Evolutionary conservation across 2,329 filamentous ascomycete species (phyloP).

Genomic region (Fusarium sp.): DNA sequence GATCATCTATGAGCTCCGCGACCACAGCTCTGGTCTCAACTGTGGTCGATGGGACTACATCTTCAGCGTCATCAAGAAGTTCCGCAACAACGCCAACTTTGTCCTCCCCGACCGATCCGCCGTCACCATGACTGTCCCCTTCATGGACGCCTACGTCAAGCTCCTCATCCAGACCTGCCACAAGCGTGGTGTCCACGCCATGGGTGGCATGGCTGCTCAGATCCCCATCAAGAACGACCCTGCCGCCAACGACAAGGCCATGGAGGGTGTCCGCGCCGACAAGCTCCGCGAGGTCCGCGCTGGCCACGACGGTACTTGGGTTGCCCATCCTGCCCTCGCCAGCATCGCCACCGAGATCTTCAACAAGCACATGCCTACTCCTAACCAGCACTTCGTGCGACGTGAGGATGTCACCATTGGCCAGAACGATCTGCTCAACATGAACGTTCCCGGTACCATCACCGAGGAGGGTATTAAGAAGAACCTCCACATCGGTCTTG

Average conservation of each 20-base stretch:
- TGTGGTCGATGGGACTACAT: constrained; percentile 99
- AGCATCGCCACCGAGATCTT: constrained; percentile 91
- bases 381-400: constrained; percentile 93
- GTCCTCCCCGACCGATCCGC: constrained; percentile 90
- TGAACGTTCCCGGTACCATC: constrained; percentile 93
- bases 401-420: constrained; percentile 90
- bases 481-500: constrained; percentile 96
- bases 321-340: constrained; percentile 94
- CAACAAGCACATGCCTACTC: constrained; percentile 98
- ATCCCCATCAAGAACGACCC: constrained; percentile 98
- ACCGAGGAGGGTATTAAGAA: constrained; percentile 96
- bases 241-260: constrained; percentile 90
- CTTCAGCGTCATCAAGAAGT: constrained; percentile 99
- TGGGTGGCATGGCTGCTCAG: constrained; percentile 98
- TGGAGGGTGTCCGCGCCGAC: constrained; percentile 92
- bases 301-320: constrained; percentile 97
- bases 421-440: constrained; percentile 93
- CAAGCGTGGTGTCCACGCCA: constrained; percentile 95
- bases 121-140: constrained; percentile 98
- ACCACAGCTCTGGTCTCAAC: constrained; percentile 96
- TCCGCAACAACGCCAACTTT: constrained; percentile 94
- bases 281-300: constrained; percentile 96
- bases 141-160: constrained; percentile 97
- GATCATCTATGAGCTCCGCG: constrained; percentile 99
- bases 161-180: constrained; percentile 99